These are phyloP conservation scores for Allium fistulosum DNA, from an alignment of 106 monocot species.

Conservation along the genomic window DNA sequence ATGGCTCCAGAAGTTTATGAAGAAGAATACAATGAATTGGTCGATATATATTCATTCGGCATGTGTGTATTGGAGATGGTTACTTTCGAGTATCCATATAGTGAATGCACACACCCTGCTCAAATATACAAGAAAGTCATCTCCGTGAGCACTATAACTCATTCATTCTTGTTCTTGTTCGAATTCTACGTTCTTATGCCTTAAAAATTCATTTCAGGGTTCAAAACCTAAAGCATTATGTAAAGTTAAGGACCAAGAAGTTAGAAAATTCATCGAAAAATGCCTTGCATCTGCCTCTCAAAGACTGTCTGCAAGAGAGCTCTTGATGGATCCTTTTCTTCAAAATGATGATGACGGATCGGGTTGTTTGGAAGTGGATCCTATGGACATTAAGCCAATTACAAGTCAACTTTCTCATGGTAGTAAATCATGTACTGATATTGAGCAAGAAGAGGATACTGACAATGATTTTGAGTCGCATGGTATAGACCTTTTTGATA, in stretches of 20 bases:
- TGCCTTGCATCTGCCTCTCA: conserved; percentile 46
- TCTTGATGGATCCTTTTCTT: conserved; percentile 70
- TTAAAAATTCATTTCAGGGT: background rate
- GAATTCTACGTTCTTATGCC: no score
- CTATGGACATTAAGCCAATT: background rate
- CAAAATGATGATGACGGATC: conserved; percentile 24
- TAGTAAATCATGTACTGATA: conserved; percentile 2
- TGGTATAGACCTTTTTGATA: conserved; percentile 12
- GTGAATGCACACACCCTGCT: conserved; percentile 55
- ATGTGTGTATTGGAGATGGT: conserved; percentile 93
- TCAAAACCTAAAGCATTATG: background rate
- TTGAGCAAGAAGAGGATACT: background rate
- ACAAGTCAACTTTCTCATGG: background rate
- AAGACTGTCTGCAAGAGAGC: conserved; percentile 57
- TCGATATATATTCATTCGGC: conserved; percentile 85
- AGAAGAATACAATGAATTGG: no score
- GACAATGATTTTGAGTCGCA: conserved; percentile 9
- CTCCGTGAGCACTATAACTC: background rate
- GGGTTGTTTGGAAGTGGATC: background rate
- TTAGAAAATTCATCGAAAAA: conserved; percentile 59
- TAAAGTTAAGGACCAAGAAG: background rate
- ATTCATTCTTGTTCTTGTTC: no score
- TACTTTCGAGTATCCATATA: conserved; percentile 88
- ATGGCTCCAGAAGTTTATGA: no score
- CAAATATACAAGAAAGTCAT: background rate